Conservation (phyloP, 2,329 filamentous ascomycete genomes). For the Microdochium paspali region DNA sequence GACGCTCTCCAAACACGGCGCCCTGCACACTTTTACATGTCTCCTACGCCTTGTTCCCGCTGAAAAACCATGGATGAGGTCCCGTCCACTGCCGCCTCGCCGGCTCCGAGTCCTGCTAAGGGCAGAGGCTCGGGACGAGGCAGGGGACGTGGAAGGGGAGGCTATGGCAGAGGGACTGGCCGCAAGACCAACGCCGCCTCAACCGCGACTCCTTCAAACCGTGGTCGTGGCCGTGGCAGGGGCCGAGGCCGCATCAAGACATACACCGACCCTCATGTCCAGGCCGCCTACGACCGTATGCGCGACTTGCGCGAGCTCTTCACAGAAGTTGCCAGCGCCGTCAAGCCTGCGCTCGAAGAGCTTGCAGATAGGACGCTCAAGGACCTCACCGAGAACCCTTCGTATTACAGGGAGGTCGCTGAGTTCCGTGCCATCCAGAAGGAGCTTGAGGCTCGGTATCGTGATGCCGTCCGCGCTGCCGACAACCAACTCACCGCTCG, state of each 20-base stretch:
- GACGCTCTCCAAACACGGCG: slow-evolving; percentile 20
- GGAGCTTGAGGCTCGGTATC: slow-evolving; percentile 38
- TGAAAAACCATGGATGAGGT: slow-evolving; percentile 17
- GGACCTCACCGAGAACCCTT: slow-evolving; percentile 42
- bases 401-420: slow-evolving; percentile 40
- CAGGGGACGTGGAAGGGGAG: slow-evolving; percentile 12
- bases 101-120: slow-evolving; percentile 20
- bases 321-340: slow-evolving; percentile 49
- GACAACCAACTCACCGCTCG: slow-evolving; percentile 22
- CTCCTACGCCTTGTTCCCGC: slow-evolving; percentile 1
- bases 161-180: slow-evolving; percentile 4
- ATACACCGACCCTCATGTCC: slow-evolving; percentile 42
- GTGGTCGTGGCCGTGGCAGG: slow-evolving; percentile 20
- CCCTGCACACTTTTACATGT: slow-evolving; percentile 1
- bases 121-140: slow-evolving; percentile 12
- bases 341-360: slow-evolving; percentile 58
- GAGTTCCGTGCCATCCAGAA: slow-evolving; percentile 42
- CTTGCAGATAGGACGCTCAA: slow-evolving; percentile 52
- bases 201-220: slow-evolving; percentile 10
- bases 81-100: slow-evolving; percentile 14
- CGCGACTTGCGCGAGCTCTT: slow-evolving; percentile 58
- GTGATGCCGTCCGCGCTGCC: slow-evolving; percentile 13
- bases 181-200: slow-evolving; percentile 10
- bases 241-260: slow-evolving; percentile 42
- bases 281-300: slow-evolving; percentile 53